These are phyloP conservation scores for Selaginella tamariscina DNA, from an alignment of 75 land plant species.

Conservation along the genomic window DNA sequence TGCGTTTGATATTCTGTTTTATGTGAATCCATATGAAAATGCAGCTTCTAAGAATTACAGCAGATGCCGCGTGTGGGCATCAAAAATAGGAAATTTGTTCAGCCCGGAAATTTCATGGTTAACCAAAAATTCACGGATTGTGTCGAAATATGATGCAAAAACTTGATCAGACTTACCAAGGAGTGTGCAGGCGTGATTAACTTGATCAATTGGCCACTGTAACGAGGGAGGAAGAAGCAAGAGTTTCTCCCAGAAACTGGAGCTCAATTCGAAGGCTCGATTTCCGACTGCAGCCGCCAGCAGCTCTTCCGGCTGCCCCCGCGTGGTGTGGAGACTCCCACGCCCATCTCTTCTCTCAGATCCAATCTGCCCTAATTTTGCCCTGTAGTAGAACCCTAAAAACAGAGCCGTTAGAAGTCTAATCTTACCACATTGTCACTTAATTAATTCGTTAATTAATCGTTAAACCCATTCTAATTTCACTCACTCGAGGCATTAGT, in stretches of 20 bases:
- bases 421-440: too few species aligned
- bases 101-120: too few species aligned
- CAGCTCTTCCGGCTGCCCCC: slow-evolving; percentile 37
- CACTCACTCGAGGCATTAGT: too few species aligned
- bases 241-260: slow-evolving; percentile 67
- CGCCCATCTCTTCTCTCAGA: too few species aligned
- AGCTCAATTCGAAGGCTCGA: slow-evolving; percentile 37
- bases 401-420: too few species aligned
- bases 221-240: slow-evolving; percentile 51
- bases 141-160: not conserved
- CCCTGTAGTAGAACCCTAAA: too few species aligned
- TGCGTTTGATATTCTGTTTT: not conserved
- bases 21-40: not conserved
- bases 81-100: not conserved
- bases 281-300: slow-evolving; percentile 52
- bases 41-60: not conserved
- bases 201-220: slow-evolving; percentile 41
- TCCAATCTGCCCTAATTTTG: too few species aligned
- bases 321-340: too few species aligned
- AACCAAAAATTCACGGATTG: not conserved
- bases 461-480: too few species aligned
- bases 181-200: slow-evolving; percentile 41
- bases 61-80: not conserved
- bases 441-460: too few species aligned
- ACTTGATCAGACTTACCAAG: slow-evolving; percentile 40